Evolutionary conservation across 352 stramenopile species (phyloP), one percentile per base, ranked within the genome.

Genomic region (Phytophthora sp.): DNA sequence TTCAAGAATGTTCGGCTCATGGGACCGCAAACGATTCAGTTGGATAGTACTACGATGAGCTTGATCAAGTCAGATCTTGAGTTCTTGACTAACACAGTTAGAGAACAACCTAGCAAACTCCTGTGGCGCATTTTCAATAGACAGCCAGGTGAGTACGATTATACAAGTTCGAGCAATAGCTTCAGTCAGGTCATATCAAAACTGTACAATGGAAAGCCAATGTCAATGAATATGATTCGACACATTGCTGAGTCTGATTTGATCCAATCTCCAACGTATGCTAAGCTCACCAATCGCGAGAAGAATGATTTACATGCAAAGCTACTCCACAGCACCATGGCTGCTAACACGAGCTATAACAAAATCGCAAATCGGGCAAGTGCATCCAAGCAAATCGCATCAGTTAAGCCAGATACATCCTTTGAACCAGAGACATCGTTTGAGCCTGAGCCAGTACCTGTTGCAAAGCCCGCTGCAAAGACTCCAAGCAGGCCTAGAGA

Each of bases 221-320:
- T 48, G 41, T 48, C 41, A 32, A 48, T 48, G 41, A 48, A 48
- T 48, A 48, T 48, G 41, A 48, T 48, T 12, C 20, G 41, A 32
- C 41, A 48, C 23, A 48, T 48, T 20, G 6, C 20, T 17, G 41
- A 48, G 13, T 48, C 41, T 32, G 20, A 48, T 32, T 28, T 48
- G 4, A 48, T 48, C 41, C 21, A 48, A 32, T 48, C 41, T 3
- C 41, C 41, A 32, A 32, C 13, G 7, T 48, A 48, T 23, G 41
- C 41, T 20, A 48, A 48, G 17, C 41, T 48, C 7, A 48, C 41
- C 4, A 48, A 48, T 32, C 41, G 41, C 11, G 41, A 48, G 20
- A 48, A 48, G 41, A 48, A 32, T 15, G 23, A 30, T 32, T 12
- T 48, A 6, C 41, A 48, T 18, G 6, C 41, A 4, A 48, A 48